phyloP scores from a whole-genome alignment of 225 moss, liverwort and hornwort genomes.

The Polytrichum commune region DNA sequence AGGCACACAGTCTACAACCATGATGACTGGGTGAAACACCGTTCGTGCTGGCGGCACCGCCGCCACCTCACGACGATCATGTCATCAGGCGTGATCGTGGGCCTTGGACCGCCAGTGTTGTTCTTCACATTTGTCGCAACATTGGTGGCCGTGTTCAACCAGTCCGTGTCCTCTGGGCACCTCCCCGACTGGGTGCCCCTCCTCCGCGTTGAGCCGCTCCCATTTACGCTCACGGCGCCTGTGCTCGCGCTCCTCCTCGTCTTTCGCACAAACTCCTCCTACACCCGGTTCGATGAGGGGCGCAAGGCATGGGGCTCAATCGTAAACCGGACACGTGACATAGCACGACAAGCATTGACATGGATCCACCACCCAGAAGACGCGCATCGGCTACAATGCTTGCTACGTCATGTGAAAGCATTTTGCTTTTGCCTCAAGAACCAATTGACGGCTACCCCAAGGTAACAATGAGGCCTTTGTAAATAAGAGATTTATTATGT shows the following conservation, averaged over 20 bases:
- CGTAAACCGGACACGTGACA: constrained; percentile 38
- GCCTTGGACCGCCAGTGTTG: constrained; percentile 50
- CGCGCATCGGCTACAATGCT: constrained; percentile 12
- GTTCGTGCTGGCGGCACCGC: constrained; percentile 36
- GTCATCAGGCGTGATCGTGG: constrained; percentile 41
- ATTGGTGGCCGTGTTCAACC: constrained; percentile 36
- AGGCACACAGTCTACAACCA: constrained; percentile 36
- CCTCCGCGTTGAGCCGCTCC: constrained; percentile 39
- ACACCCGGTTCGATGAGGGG: constrained; percentile 52
- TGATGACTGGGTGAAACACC: constrained; percentile 46
- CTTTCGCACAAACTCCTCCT: constrained; percentile 59
- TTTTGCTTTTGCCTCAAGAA: constrained; percentile 45
- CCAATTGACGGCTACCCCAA: neutral
- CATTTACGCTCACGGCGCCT: constrained; percentile 46
- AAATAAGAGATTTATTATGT: too few relatives aligned
- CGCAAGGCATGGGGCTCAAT: constrained; percentile 50
- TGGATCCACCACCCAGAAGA: constrained; percentile 43
- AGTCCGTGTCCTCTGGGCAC: constrained; percentile 15
- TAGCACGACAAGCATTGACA: constrained; percentile 43
- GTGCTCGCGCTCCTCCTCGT: constrained; percentile 55
- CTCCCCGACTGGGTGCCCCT: constrained; percentile 39
- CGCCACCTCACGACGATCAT: constrained; percentile 42
- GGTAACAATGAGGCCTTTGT: too few relatives aligned
- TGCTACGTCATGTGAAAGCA: constrained; percentile 31
- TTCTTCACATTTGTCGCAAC: constrained; percentile 36